Base-by-base conservation (phyloP, 1,139 yeast species). In the Magnusiomyces suaveolens region DNA sequence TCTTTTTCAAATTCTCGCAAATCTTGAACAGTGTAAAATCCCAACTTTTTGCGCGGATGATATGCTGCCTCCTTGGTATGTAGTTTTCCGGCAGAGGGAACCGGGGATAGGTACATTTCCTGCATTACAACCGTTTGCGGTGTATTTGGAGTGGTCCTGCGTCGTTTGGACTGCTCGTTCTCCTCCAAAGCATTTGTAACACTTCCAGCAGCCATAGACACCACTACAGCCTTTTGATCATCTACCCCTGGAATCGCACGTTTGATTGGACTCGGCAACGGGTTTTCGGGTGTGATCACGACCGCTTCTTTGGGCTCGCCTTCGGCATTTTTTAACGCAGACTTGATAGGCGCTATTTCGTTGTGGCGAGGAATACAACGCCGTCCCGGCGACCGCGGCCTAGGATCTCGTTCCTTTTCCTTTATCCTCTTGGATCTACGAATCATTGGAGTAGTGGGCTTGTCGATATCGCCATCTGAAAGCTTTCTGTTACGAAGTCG, bases 321-420 rank as follows among this genome's bases (percentile, higher is more conserved):
- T n/a, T n/a, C n/a, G n/a, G n/a, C n/a, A n/a, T 48, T 14, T 23
- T 55, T 55, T 3, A 55, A 43, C 18, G 43, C 46, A 6, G 56
- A 43, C 44, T 51, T 53, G 21, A 52, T 44, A 1, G 58, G 58
- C 16, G 6, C 16, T 3, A 55, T 18, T 26, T 48, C 52, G 2
- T 24, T 25, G 48, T 55, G 58, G 3, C 56, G 52, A 2, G 58
- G 58, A 18, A 24, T 41, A 25, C 58, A 55, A 18, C 54, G 49
- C 8, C 58, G 46, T 10, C 54, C 56, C 4, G 58, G 58, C 2
- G 58, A 55, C 20, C 44, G 46, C 1, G 58, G 58, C 6, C 51
- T 25, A 10, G 55, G 24, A 32, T 55, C 55, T n/a, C 12, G 21
- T 8, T 43, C 26, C 12, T 3, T 43, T 20, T 43, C 46, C 25